Evolutionary conservation across 495 filamentous ascomycete species (phyloP).

Genomic region (Aspergillus olivimuriae): DNA sequence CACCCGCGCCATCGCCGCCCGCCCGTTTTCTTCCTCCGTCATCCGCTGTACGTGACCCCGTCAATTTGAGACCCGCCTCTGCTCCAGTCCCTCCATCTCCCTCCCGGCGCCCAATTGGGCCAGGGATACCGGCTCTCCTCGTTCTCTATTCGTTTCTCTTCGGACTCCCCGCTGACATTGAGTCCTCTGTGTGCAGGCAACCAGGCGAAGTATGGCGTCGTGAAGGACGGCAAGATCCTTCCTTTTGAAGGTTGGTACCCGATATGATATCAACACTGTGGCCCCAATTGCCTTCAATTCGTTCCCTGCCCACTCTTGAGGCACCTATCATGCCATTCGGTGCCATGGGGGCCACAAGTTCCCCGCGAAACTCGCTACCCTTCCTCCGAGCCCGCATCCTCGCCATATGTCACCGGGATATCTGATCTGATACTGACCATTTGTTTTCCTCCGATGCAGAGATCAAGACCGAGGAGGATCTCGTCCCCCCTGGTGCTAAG

Average conservation of each 20-base stretch:
- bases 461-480: slow-evolving; percentile 72
- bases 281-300: too few species aligned
- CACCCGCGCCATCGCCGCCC: slow-evolving; percentile 46
- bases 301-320: too few species aligned
- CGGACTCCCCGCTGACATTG: slow-evolving; percentile 22
- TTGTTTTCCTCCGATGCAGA: slow-evolving; percentile 49
- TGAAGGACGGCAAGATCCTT: slow-evolving; percentile 39
- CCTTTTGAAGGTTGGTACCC: slow-evolving; percentile 39
- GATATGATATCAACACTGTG: slow-evolving; percentile 2
- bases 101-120: slow-evolving; percentile 17
- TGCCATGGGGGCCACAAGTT: too few species aligned
- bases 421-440: slow-evolving; percentile 5
- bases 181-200: slow-evolving; percentile 21
- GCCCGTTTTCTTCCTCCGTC: slow-evolving; percentile 44
- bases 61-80: slow-evolving; percentile 20
- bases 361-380: too few species aligned
- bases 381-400: neutral
- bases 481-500: slow-evolving; percentile 72
- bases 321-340: too few species aligned
- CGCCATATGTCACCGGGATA: neutral
- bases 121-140: neutral
- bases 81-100: slow-evolving; percentile 13
- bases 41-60: slow-evolving; percentile 39
- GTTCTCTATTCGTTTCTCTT: neutral
- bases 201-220: slow-evolving; percentile 29